Evolutionary conservation across 2,329 filamentous ascomycete genomes (phyloP).

Genomic region (Monilinia fructicola): DNA sequence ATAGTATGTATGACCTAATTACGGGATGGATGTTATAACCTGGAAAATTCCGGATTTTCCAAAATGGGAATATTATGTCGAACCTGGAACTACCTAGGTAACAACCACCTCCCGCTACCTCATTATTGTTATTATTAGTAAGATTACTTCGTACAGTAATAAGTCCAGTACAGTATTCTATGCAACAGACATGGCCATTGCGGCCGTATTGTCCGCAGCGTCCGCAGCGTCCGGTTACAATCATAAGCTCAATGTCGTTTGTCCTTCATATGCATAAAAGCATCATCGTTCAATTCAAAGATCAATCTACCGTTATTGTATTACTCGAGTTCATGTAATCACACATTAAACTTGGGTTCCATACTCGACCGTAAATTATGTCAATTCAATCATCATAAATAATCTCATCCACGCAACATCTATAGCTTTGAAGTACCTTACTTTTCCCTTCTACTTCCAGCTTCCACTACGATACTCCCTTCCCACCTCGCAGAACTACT

Average conservation of each 20-base stretch:
- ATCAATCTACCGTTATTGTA: not conserved
- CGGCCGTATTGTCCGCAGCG: not conserved
- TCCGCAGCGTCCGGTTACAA: not conserved
- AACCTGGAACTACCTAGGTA: no score
- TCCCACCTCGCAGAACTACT: not conserved
- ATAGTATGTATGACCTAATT: no score
- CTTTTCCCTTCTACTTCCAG: not conserved
- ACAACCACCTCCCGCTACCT: no score
- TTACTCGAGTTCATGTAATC: not conserved
- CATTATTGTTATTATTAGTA: no score
- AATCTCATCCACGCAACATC: not conserved
- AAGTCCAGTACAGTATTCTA: no score
- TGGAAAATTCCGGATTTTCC: no score
- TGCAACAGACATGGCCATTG: not conserved
- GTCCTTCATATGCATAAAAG: not conserved
- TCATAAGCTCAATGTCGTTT: slow-evolving; percentile 7
- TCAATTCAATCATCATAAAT: not conserved
- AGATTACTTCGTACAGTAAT: no score
- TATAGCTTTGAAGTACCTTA: not conserved
- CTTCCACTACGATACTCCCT: not conserved
- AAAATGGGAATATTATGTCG: no score
- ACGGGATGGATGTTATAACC: no score
- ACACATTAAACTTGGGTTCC: not conserved
- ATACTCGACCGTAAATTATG: not conserved
- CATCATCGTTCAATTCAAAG: not conserved